A percentile compares a stretch with the other conserved stretches of the same genome.
These are phyloP conservation scores for Hyaloscypha bicolor DNA, from an alignment of 495 filamentous ascomycete genomes.

Conservation along the genomic window DNA sequence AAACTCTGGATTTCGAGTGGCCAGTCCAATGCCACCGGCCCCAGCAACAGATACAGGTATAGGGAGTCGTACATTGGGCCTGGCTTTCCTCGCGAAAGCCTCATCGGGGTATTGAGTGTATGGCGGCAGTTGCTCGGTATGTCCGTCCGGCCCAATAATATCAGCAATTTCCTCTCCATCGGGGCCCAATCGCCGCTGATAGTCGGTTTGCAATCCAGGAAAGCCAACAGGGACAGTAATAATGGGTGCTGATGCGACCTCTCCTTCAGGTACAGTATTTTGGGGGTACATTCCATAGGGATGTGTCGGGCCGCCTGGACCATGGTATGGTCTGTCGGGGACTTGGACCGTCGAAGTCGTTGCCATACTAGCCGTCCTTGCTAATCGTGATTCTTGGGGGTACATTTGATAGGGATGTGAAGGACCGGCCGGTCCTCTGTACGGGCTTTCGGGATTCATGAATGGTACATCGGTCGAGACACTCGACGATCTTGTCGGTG, in stretches of 20 bases:
- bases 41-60: conserved; percentile 40
- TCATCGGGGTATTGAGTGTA: conserved; percentile 81
- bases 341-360: conserved; percentile 58
- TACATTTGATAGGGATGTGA: conserved; percentile 89
- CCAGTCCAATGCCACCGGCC: conserved; percentile 54
- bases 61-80: conserved; percentile 22
- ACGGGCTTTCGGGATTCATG: conserved; percentile 55
- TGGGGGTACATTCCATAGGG: conserved; percentile 86
- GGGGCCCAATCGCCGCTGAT: conserved; percentile 70
- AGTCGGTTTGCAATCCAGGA: conserved; percentile 61
- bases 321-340: conserved; percentile 61
- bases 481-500: conserved; percentile 39
- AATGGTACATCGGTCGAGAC: conserved; percentile 43
- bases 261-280: conserved; percentile 53
- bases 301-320: conserved; percentile 71
- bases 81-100: conserved; percentile 41
- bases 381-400: conserved; percentile 67
- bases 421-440: conserved; percentile 67
- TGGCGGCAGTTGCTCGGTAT: conserved; percentile 86
- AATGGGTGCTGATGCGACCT: conserved; percentile 36
- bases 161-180: conserved; percentile 85
- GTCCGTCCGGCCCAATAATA: conserved; percentile 86
- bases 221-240: conserved; percentile 67
- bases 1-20: conserved; percentile 57
- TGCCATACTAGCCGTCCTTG: conserved; percentile 64